Percentiles rank a stretch among this genome's conserved stretches.
These are phyloP conservation scores for Tetracentron sinense DNA, from an alignment of 164 flowering plant species.

Conservation along the genomic window DNA sequence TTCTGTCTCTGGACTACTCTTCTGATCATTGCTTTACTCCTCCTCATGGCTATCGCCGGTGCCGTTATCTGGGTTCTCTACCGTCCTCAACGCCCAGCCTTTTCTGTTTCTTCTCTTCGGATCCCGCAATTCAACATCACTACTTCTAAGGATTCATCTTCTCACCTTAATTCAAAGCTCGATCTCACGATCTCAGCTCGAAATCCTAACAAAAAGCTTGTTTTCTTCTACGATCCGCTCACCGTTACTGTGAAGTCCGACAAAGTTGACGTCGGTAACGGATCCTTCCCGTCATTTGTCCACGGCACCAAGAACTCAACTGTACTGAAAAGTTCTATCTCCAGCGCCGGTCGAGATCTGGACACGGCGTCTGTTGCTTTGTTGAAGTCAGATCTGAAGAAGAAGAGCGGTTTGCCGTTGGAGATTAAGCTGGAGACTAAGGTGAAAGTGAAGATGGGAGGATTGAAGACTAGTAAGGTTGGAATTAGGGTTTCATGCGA, in stretches of 20 bases:
- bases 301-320: constrained; percentile 31
- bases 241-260: constrained; percentile 18
- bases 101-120: constrained; percentile 44
- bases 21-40: constrained; percentile 25
- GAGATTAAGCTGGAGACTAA: constrained; percentile 36
- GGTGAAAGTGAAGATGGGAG: too few relatives aligned
- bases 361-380: constrained; percentile 29
- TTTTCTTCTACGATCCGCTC: constrained; percentile 41
- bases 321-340: constrained; percentile 7
- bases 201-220: constrained; percentile 51
- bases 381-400: constrained; percentile 36
- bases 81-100: constrained; percentile 54
- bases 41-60: constrained; percentile 45
- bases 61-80: constrained; percentile 50
- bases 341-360: constrained; percentile 18
- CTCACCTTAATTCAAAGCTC: constrained; percentile 39
- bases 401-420: constrained; percentile 23
- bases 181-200: constrained; percentile 45
- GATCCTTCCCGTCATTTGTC: constrained; percentile 29
- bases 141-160: constrained; percentile 28
- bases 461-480: constrained; percentile 33
- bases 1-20: constrained; percentile 41
- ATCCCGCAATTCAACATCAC: constrained; percentile 49
- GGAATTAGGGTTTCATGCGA: constrained; percentile 33
- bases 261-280: constrained; percentile 37